Evolutionary conservation across 345 rosid genomes (phyloP).

Genomic region (Eucalyptus globulus): DNA sequence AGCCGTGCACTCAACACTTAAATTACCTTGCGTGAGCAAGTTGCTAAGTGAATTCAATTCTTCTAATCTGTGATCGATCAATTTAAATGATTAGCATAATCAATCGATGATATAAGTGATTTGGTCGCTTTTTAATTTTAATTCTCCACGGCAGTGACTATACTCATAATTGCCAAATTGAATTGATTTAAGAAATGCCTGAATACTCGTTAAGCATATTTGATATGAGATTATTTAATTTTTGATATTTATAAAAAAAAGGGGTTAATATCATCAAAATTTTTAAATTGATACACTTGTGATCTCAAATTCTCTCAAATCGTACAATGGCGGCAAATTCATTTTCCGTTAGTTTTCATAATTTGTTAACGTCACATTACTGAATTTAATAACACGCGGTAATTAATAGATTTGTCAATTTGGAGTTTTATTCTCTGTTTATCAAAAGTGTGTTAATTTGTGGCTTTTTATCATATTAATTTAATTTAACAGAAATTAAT

Average conservation of each 20-base stretch:
- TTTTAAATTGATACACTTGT: no score
- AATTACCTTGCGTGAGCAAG: neutral
- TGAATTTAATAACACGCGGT: no score
- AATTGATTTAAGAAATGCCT: neutral
- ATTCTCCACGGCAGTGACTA: neutral
- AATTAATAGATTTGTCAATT: no score
- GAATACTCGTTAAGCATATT: neutral
- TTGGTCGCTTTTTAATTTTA: neutral
- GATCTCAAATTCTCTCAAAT: no score
- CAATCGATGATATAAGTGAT: neutral
- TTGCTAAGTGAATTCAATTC: no score
- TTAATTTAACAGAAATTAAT: no score
- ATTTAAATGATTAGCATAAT: neutral
- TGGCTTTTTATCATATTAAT: no score
- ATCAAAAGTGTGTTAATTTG: no score
- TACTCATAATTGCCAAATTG: neutral
- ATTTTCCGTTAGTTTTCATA: no score
- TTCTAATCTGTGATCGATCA: rapidly evolving
- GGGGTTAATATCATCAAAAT: no score
- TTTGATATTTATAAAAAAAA: neutral
- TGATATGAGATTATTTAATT: neutral
- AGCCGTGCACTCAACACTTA: neutral
- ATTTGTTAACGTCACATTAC: no score
- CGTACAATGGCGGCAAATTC: rapidly evolving
- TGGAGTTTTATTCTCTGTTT: no score